Base-by-base conservation (phyloP, 352 stramenopile species). In the Bremia lactucae region DNA sequence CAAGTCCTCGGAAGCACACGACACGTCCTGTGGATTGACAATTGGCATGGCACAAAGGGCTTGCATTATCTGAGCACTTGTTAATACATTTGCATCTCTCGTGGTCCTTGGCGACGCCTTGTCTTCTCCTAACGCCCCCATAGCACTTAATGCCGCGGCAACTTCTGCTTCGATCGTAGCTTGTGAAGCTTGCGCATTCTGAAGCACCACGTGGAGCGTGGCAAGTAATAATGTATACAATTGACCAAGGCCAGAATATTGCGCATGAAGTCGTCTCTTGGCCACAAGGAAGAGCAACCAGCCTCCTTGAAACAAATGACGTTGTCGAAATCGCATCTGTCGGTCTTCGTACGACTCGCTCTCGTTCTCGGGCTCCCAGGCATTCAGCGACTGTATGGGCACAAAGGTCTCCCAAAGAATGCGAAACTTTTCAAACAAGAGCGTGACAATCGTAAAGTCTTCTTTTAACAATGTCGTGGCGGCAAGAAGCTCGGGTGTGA, bases 371-470 rank as follows among this genome's bases (percentile, higher is more conserved):
- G 42, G 37, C 26, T 70, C 52, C 7, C 19, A 34, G 6, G 6
- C 28, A 22, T 29, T 28, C 14, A 26, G 11, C n/a, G n/a, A 15
- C 18, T 31, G 53, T 34, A 45, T 68, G 39, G 46, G 31, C 38
- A 40, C 52, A 26, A 83, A 39, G 13, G 57, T 57, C 20, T 60
- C 63, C 73, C 72, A 90, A 21, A 89, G 49, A 36, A 70, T 37
- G 5, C 72, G 63, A 48, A 76, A 90, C 54, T 90, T 93, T 33
- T 83, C 69, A 39, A 84, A 90, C 9, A 90, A 43, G 41, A 90
- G 54, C 1, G 72, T 73, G 2, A 62, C 67, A 33, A 89, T 52
- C 4, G 74, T 87, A 34, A 90, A 87, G 35, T 89, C 67, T 47
- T 89, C 75, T 36, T 90, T 93, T 21, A 89, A 52, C 23, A 81